Evolutionary conservation across 2,329 filamentous ascomycete species (phyloP).

Genomic region (Sarocladium brachiariae): DNA sequence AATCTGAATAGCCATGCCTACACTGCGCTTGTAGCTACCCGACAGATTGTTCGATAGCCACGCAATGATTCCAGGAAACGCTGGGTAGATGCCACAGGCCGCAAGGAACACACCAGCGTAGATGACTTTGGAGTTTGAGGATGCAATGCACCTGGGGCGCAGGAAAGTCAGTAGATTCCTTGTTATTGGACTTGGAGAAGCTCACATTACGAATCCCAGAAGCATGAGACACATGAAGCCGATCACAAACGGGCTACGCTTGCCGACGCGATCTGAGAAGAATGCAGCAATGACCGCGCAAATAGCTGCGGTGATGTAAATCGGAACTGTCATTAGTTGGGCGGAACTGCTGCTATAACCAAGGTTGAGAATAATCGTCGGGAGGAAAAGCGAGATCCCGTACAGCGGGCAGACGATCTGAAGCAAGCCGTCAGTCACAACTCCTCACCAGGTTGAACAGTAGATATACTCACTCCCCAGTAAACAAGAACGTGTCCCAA

Average conservation of each 20-base stretch:
- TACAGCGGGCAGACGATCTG: slow-evolving; percentile 49
- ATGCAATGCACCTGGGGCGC: slow-evolving; percentile 53
- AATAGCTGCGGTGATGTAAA: slow-evolving; percentile 56
- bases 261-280: slow-evolving; percentile 46
- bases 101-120: slow-evolving; percentile 74
- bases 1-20: slow-evolving; percentile 59
- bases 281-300: slow-evolving; percentile 47
- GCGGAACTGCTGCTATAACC: slow-evolving; percentile 51
- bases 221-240: slow-evolving; percentile 45
- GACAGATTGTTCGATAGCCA: slow-evolving; percentile 78
- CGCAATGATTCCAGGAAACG: slow-evolving; percentile 68
- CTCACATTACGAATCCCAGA: slow-evolving; percentile 49
- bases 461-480: slow-evolving; percentile 49
- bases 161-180: slow-evolving; percentile 14
- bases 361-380: slow-evolving; percentile 55
- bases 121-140: slow-evolving; percentile 48
- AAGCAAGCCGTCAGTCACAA: neutral
- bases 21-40: slow-evolving; percentile 54
- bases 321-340: slow-evolving; percentile 59
- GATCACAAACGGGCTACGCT: slow-evolving; percentile 49
- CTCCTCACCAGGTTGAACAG: neutral
- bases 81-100: slow-evolving; percentile 73
- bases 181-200: no score
- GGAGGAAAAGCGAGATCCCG: slow-evolving; percentile 52
- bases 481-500: slow-evolving; percentile 54